Evolutionary conservation across 768 basidiomycete genomes (phyloP), one percentile per base, ranked within the genome.

Genomic region (Hygrophorus russula): DNA sequence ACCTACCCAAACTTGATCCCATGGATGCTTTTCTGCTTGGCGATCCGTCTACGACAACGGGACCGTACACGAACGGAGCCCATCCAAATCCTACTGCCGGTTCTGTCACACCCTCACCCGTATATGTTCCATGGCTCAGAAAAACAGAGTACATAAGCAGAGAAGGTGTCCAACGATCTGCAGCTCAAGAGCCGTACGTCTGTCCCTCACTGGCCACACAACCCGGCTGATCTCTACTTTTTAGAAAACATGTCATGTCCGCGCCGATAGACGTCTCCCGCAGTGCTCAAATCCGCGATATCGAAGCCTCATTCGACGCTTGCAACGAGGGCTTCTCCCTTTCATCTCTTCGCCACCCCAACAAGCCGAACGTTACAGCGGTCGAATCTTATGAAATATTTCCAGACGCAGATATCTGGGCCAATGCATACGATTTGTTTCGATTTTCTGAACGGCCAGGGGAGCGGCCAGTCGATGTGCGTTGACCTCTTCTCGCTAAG

Each of bases 101-200:
- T 17, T 52, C 66, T 11, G 62, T 71, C 13, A 64, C 72, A 39
- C 71, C 77, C 37, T 52, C 59, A 15, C 64, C 73, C 7, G 70
- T 65, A 5, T 72, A 89, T 45, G 92, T 96, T 9, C 72, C 88
- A 1, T 97, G 93, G 93, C 68, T 97, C 41, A 73, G 93, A 41
- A 90, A 86, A 59, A 94, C 92, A 0, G 91, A 92, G 54, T 93
- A 96, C 54, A 73, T 93, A 43, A 82, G 77, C 46, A 63, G 83
- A 51, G 64, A 77, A 64, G 59, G 71, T 43, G 53, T 70, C 49
- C 57, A 77, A 58, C 55, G 59, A 48, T 45, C 64, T 18, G 59
- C 54, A 45, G 13, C 56, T 19, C 69, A 73, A 32, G 85, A 87
- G 58, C 59, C 69, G 85, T 85, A 52, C 50, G 73, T 66, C 14